Conservation (phyloP, 2,329 filamentous ascomycete genomes). For the Cladosporium sp. region DNA sequence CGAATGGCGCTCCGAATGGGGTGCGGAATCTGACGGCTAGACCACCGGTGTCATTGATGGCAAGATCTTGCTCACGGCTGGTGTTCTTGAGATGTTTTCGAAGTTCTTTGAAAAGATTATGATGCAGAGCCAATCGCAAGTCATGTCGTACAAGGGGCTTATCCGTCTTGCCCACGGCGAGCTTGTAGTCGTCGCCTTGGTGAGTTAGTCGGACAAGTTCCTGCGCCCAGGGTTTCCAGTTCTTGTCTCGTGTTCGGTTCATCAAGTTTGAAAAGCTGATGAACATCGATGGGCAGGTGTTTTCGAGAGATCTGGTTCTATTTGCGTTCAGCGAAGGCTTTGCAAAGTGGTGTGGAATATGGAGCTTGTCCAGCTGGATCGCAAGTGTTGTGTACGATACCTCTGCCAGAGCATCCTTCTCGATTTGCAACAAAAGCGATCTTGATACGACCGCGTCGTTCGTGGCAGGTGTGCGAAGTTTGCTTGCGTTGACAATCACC, state of each 20-base stretch:
- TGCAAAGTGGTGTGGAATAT: slow-evolving; percentile 22
- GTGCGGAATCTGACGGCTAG: slow-evolving; percentile 60
- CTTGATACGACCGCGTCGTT: slow-evolving; percentile 3
- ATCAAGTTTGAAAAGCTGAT: slow-evolving; percentile 19
- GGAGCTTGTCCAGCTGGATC: slow-evolving; percentile 20
- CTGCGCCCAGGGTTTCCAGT: slow-evolving; percentile 21
- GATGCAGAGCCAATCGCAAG: slow-evolving; percentile 34
- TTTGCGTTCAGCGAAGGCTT: slow-evolving; percentile 14
- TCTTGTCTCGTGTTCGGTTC: slow-evolving; percentile 11
- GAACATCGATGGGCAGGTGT: slow-evolving; percentile 13
- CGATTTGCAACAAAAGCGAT: slow-evolving; percentile 28
- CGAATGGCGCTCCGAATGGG: slow-evolving; percentile 53
- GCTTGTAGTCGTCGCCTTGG: slow-evolving; percentile 16
- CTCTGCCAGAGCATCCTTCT: slow-evolving; percentile 35
- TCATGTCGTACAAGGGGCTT: slow-evolving; percentile 33
- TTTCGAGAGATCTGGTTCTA: slow-evolving; percentile 10
- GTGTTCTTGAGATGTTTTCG: slow-evolving; percentile 34
- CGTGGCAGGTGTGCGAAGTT: slow-evolving; percentile 8
- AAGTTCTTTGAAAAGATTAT: slow-evolving; percentile 32
- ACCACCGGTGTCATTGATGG: slow-evolving; percentile 57
- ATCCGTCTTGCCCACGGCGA: slow-evolving; percentile 1
- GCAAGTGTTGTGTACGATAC: slow-evolving; percentile 27
- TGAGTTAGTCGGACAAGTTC: slow-evolving; percentile 22
- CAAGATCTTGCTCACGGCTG: slow-evolving; percentile 52
- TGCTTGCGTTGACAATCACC: slow-evolving; percentile 19